Evolutionary conservation across 495 filamentous ascomycete species (phyloP).

Genomic region (Penicillium silybi): DNA sequence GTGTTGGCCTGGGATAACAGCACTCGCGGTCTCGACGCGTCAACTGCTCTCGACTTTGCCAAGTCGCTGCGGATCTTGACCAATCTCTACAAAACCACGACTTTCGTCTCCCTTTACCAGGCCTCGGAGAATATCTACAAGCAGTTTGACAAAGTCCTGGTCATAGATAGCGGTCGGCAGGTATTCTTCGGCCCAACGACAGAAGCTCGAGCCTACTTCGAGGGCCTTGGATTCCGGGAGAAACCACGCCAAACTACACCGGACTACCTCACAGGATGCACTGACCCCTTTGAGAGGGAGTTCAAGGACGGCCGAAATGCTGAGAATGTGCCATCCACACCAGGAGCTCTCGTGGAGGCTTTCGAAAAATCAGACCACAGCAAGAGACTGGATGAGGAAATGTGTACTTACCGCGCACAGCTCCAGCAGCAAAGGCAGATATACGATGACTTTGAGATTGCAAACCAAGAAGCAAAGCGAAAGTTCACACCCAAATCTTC

Average conservation of each 20-base stretch:
- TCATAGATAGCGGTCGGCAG: slow-evolving; percentile 74
- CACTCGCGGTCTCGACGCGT: slow-evolving; percentile 79
- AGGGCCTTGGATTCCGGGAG: slow-evolving; percentile 71
- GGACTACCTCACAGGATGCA: slow-evolving; percentile 81
- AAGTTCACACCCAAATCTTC: slow-evolving; percentile 61
- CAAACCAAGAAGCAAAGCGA: slow-evolving; percentile 72
- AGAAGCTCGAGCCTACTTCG: slow-evolving; percentile 74
- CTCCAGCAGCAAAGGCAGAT: slow-evolving; percentile 59
- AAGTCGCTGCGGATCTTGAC: slow-evolving; percentile 75
- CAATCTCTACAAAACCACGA: slow-evolving; percentile 73
- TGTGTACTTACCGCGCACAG: slow-evolving; percentile 58
- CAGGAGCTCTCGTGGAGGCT: slow-evolving; percentile 60
- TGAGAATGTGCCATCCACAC: slow-evolving; percentile 61
- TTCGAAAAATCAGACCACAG: slow-evolving; percentile 62
- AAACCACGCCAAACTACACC: slow-evolving; percentile 81
- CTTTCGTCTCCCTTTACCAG: slow-evolving; percentile 79
- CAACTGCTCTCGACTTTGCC: slow-evolving; percentile 68
- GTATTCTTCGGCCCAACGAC: slow-evolving; percentile 74
- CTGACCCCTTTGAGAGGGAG: slow-evolving; percentile 76
- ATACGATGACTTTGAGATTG: slow-evolving; percentile 72
- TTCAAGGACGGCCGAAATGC: slow-evolving; percentile 61
- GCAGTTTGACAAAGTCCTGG: slow-evolving; percentile 82
- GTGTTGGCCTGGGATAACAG: slow-evolving; percentile 81
- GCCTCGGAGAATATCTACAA: slow-evolving; percentile 80
- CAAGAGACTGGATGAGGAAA: slow-evolving; percentile 56